Base-by-base conservation (phyloP, 2,329 filamentous ascomycete species). In the Phaeosphaeriaceae sp. region DNA sequence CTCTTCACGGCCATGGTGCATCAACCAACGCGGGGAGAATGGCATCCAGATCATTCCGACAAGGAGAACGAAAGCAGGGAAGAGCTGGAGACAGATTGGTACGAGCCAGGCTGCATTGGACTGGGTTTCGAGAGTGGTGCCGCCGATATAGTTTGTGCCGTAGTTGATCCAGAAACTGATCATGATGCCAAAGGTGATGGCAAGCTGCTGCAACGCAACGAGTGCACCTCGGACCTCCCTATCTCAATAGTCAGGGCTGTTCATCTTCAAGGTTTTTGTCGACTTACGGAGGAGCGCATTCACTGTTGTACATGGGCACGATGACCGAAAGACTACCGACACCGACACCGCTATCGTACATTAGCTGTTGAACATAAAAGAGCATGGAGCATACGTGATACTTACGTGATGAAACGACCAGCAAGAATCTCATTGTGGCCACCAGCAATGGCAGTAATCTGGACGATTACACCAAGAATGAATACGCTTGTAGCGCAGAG, bases 21-120 rank as follows among this genome's bases (percentile, higher is more conserved):
- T 79, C 1, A 94, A 83, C 90, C 90, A 93, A 65, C 91, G 84
- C 0, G 91, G 91, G 0, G 86, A 90, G 77, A 90, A 92, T 0
- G 91, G 91, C 89, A 93, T 91, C 78, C 91, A 91, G 11, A 90
- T 70, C 84, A 93, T 93, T 40, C 91, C 90, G 11, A 84, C 67
- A 25, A 89, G 86, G 1, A 94, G 84, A 3, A 92, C 66, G 1
- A 88, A 66, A 0, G 89, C 90, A 0, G 90, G 90, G 0, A 83
- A 81, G 3, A 93, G 81, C 68, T 94, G 91, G 0, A 93, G 81
- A 63, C 86, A 88, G 51, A 92, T 86, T 0, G 91, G 91, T 0
- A 91, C 78, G 0, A 91, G 83, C 91, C 91, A 95, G 0, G 91
- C 88, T 0, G 87, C 86, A 55, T 63, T 92, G 84, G 13, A 82